phyloP scores from a whole-genome alignment of 1,139 yeast genomes.

The Diutina rugosa region DNA sequence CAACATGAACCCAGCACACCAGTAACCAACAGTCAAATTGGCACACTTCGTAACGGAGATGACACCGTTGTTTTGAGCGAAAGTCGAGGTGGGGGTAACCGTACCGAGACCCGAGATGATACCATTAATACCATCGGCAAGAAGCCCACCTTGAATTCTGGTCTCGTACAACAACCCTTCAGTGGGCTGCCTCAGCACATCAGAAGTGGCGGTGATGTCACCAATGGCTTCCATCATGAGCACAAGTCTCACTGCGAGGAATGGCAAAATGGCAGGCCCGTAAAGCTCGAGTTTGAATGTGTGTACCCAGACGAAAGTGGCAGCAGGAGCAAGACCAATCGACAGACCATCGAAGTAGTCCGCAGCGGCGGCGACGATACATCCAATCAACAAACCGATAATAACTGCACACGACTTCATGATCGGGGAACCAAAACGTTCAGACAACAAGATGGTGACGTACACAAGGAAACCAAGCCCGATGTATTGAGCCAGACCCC shows the following conservation, averaged over 20 bases:
- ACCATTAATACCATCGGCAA: conserved; percentile 72
- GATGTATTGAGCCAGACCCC: conserved; percentile 79
- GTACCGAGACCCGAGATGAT: conserved; percentile 62
- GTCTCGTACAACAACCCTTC: conserved; percentile 73
- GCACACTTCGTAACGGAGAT: conserved; percentile 87
- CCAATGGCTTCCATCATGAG: conserved; percentile 89
- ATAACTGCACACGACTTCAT: conserved; percentile 91
- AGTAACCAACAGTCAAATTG: conserved; percentile 71
- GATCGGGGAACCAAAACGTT: conserved; percentile 83
- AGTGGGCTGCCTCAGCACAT: conserved; percentile 73
- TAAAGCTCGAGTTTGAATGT: conserved; percentile 65
- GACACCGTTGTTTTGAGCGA: conserved; percentile 95
- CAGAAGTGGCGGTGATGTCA: conserved; percentile 85
- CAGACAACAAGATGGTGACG: conserved; percentile 57
- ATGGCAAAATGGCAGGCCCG: conserved; percentile 80
- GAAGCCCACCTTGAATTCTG: conserved; percentile 82
- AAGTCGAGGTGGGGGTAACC: conserved; percentile 77
- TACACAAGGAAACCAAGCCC: conserved; percentile 82
- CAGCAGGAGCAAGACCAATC: conserved; percentile 67
- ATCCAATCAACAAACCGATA: conserved; percentile 70
- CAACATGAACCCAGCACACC: conserved; percentile 75
- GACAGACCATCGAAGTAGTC: conserved; percentile 53
- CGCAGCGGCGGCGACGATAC: conserved; percentile 84
- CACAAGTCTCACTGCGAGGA: conserved; percentile 68
- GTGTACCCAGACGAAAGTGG: conserved; percentile 76